Conservation (phyloP, 164 flowering plant species). For the Amborella trichopoda region DNA sequence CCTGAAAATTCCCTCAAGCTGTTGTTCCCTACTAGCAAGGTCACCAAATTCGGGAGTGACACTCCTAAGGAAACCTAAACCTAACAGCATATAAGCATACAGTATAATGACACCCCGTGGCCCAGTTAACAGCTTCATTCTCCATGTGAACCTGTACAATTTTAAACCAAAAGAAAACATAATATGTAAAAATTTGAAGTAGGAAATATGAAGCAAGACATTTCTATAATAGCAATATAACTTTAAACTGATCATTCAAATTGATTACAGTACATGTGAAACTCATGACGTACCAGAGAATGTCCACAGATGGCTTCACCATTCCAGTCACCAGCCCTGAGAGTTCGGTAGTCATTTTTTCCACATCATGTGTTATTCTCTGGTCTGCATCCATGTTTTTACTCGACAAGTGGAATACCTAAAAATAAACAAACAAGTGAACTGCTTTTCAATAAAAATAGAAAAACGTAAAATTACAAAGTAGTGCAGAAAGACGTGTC, state of each 20-base stretch:
- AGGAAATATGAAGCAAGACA: too few species aligned
- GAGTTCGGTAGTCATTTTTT: conserved; percentile 74
- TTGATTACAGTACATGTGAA: not conserved
- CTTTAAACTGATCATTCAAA: not conserved
- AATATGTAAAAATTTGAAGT: too few species aligned
- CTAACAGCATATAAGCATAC: conserved; percentile 90
- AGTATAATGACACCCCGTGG: conserved; percentile 79
- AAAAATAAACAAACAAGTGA: conserved; percentile 12
- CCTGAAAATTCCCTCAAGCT: conserved; percentile 97
- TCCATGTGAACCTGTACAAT: conserved; percentile 84
- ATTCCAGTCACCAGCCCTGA: conserved; percentile 95
- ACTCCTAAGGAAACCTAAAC: conserved; percentile 81
- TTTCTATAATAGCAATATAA: too few species aligned
- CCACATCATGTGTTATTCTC: conserved; percentile 85
- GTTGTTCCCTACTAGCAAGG: conserved; percentile 71
- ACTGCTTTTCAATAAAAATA: too few species aligned
- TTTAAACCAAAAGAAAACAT: too few species aligned
- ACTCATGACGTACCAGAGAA: conserved; percentile 79
- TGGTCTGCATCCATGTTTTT: conserved; percentile 88
- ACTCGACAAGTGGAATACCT: conserved; percentile 85
- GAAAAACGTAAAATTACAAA: too few species aligned
- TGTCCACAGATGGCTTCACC: conserved; percentile 97
- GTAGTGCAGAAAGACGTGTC: too few species aligned
- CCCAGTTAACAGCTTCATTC: conserved; percentile 93
- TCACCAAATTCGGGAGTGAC: conserved; percentile 97